Evolutionary conservation across 1,284 basidiomycete species (phyloP).

Genomic region (Sanghuangporus weigelae): DNA sequence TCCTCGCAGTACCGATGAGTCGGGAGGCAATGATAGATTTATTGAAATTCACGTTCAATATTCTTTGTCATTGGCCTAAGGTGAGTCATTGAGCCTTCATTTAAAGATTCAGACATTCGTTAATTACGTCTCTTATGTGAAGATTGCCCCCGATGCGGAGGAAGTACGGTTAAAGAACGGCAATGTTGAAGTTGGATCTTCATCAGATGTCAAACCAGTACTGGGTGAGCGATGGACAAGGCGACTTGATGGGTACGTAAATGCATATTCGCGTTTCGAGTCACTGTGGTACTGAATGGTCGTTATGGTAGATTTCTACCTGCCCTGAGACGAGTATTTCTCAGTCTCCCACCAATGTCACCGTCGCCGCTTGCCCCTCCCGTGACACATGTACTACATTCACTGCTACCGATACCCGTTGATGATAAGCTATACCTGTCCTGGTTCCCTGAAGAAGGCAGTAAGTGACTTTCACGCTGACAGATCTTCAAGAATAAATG

Average conservation of each 20-base stretch:
- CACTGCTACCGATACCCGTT: constrained; percentile 67
- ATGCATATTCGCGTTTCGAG: background rate
- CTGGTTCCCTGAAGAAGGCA: constrained; percentile 38
- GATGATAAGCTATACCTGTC: constrained; percentile 43
- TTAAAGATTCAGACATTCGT: constrained; percentile 9
- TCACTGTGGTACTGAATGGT: background rate
- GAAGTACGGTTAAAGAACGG: constrained; percentile 4
- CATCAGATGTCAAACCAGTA: constrained; percentile 15
- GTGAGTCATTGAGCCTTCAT: constrained; percentile 26
- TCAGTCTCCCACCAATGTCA: constrained; percentile 51
- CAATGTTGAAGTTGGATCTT: background rate
- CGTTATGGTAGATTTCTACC: constrained; percentile 42
- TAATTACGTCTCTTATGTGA: constrained; percentile 30
- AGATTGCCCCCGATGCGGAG: constrained; percentile 30
- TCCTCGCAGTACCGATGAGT: constrained; percentile 47
- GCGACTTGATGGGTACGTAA: constrained; percentile 56
- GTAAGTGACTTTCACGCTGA: background rate
- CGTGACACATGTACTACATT: constrained; percentile 69
- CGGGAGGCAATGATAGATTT: constrained; percentile 71
- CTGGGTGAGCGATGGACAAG: constrained; percentile 27
- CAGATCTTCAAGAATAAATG: background rate
- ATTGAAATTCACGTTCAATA: constrained; percentile 73
- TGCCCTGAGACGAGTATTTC: constrained; percentile 58
- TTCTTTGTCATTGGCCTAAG: constrained; percentile 66
- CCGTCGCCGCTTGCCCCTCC: constrained; percentile 60